Conservation (phyloP, 805 yeast genomes). For the Candida palmyrensis region DNA sequence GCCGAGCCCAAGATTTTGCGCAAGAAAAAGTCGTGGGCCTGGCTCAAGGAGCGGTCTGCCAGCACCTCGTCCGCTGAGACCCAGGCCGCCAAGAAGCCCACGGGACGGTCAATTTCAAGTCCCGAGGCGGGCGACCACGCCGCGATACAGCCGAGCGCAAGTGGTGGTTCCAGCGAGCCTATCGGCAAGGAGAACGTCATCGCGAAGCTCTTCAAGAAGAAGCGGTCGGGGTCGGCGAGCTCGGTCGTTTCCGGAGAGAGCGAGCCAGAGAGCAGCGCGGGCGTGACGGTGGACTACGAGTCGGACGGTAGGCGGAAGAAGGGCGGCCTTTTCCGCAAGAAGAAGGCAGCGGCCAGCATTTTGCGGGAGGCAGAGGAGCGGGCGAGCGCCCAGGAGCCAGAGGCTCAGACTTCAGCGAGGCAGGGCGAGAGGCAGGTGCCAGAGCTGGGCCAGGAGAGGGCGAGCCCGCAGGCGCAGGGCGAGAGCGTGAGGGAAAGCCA, state of each 20-base stretch:
- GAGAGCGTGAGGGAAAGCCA: not conserved
- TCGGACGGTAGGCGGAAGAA: constrained; percentile 10
- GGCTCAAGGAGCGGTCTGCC: constrained; percentile 28
- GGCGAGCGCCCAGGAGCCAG: too few species aligned
- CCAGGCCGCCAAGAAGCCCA: constrained; percentile 5
- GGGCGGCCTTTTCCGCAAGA: constrained; percentile 2
- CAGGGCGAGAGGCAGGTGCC: too few species aligned
- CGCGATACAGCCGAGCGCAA: constrained; percentile 4
- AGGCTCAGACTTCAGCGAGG: too few species aligned
- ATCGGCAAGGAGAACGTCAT: constrained; percentile 35
- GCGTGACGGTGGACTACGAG: constrained; percentile 23
- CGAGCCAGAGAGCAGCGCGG: constrained; percentile 8
- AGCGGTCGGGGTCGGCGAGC: constrained; percentile 16
- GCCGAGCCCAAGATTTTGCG: constrained; percentile 15
- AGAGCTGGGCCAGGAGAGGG: not conserved
- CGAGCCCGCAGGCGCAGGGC: constrained; percentile 1
- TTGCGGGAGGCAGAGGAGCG: too few species aligned
- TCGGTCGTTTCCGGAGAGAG: constrained; percentile 6
- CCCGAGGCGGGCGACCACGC: constrained; percentile 20
- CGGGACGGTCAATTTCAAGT: constrained; percentile 31
- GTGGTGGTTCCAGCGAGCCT: constrained; percentile 6
- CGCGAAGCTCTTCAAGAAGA: constrained; percentile 35
- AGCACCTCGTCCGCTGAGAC: constrained; percentile 26
- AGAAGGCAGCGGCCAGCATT: not conserved
- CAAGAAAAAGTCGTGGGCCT: constrained; percentile 39